A percentile compares a stretch with the other conserved stretches of the same genome.
phyloP scores from a whole-genome alignment of 805 yeast genomes.

The Nakazawaea peltata region DNA sequence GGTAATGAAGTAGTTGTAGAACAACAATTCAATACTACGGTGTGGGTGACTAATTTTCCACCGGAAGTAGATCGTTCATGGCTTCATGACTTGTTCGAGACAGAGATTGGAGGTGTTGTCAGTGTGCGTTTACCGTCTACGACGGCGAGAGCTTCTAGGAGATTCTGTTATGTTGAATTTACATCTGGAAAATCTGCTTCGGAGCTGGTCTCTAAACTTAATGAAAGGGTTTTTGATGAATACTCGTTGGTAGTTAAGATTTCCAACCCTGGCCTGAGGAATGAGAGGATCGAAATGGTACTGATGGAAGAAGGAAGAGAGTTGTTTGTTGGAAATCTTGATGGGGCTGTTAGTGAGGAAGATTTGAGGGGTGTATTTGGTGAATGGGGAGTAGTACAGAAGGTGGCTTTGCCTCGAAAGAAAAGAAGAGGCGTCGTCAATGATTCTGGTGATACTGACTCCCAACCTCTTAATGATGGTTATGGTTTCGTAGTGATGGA shows the following conservation, averaged over 20 bases:
- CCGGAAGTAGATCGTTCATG: conserved; percentile 35
- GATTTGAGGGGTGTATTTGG: conserved; percentile 33
- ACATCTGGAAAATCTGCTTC: conserved; percentile 32
- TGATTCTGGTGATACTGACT: conserved; percentile 23
- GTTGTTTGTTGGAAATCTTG: conserved; percentile 44
- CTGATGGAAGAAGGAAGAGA: conserved; percentile 49
- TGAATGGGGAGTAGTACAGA: conserved; percentile 44
- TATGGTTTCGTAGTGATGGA: conserved; percentile 56
- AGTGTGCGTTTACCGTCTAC: conserved; percentile 61
- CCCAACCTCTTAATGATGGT: conserved; percentile 41
- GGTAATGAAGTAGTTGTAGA: conserved; percentile 36
- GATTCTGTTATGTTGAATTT: conserved; percentile 72
- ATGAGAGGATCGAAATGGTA: conserved; percentile 27
- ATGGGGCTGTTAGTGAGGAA: conserved; percentile 30
- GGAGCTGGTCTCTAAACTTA: conserved; percentile 30
- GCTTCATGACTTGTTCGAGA: conserved; percentile 33
- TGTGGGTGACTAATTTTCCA: conserved; percentile 75
- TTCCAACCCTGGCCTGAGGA: conserved; percentile 47
- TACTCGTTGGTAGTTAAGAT: conserved; percentile 46
- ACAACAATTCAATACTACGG: conserved; percentile 37
- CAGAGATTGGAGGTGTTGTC: conserved; percentile 29
- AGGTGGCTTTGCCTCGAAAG: conserved; percentile 31
- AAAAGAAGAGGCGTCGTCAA: too few relatives aligned
- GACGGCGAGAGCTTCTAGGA: conserved; percentile 40
- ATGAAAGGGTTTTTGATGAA: conserved; percentile 30